Conservation (phyloP, 2,329 filamentous ascomycete species). For the Trichoderma citrinoviride region DNA sequence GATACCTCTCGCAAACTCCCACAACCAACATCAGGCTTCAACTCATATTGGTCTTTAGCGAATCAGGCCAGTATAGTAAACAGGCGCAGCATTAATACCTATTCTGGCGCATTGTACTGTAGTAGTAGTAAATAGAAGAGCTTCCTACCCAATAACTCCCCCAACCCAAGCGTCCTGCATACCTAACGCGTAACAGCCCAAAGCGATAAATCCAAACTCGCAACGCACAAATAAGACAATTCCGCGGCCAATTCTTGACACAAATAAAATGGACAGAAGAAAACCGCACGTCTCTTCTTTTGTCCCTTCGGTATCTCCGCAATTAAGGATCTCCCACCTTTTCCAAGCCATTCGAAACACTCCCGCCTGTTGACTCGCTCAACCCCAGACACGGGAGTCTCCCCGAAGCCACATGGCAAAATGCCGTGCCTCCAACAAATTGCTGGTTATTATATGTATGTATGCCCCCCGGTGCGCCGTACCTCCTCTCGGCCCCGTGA, state of each 20-base stretch:
- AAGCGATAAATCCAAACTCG: conserved; percentile 1
- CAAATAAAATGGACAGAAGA: not conserved
- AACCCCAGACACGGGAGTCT: conserved; percentile 1
- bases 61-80: not conserved
- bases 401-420: not conserved
- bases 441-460: not conserved
- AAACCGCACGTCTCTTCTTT: conserved; percentile 4
- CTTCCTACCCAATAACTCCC: conserved; percentile 15
- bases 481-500: not conserved
- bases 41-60: not conserved
- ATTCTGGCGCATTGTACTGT: not conserved
- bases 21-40: not conserved
- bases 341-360: not conserved
- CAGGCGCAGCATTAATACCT: conserved; percentile 14
- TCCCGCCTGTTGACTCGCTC: not conserved
- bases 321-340: not conserved
- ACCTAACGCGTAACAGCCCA: not conserved
- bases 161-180: conserved; percentile 2
- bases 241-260: not conserved
- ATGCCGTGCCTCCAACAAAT: not conserved
- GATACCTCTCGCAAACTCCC: too few relatives aligned
- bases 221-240: not conserved
- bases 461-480: not conserved
- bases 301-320: not conserved
- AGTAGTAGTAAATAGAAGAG: not conserved